Percentiles rank a stretch among this genome's conserved stretches.
phyloP scores from a whole-genome alignment of 2,329 filamentous ascomycete species.

The Grosmannia clavigera region DNA sequence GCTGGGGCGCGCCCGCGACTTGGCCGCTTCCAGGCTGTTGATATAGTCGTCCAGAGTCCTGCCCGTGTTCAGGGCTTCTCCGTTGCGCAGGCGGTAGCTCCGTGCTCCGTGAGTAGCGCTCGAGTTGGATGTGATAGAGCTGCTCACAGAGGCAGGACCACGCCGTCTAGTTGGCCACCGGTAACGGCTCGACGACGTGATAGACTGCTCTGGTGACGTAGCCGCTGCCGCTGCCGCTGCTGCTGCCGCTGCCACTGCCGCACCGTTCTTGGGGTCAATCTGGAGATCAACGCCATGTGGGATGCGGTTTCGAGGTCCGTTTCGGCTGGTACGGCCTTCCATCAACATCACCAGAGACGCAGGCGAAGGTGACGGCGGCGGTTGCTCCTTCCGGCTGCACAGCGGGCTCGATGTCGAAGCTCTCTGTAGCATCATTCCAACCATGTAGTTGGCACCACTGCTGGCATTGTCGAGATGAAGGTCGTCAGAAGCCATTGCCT shows the following conservation, averaged over 20 bases:
- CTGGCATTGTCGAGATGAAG: conserved; percentile 21
- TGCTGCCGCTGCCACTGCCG: conserved; percentile 11
- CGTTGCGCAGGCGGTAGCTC: conserved; percentile 29
- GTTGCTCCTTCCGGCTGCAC: conserved; percentile 33
- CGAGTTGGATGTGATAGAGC: conserved; percentile 44
- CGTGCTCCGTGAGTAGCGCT: conserved; percentile 28
- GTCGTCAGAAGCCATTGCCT: conserved; percentile 8
- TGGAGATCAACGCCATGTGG: conserved; percentile 57
- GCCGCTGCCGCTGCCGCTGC: too few relatives aligned
- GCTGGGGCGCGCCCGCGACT: conserved; percentile 42
- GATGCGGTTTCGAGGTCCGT: conserved; percentile 66
- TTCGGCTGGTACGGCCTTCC: conserved; percentile 47
- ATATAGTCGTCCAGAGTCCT: conserved; percentile 74
- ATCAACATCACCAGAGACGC: conserved; percentile 51
- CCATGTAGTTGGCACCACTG: conserved; percentile 14
- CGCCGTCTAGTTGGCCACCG: conserved; percentile 43
- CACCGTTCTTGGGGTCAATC: conserved; percentile 32
- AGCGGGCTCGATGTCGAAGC: conserved; percentile 57
- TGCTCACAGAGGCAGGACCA: conserved; percentile 42
- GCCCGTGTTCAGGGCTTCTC: conserved; percentile 37
- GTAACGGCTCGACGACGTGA: conserved; percentile 38
- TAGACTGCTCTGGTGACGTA: conserved; percentile 41
- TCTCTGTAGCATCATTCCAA: conserved; percentile 41
- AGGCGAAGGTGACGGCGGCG: conserved; percentile 56
- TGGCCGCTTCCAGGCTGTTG: conserved; percentile 69